These are phyloP conservation scores for Mercurialis annua DNA, from an alignment of 345 rosid species.

Conservation along the genomic window DNA sequence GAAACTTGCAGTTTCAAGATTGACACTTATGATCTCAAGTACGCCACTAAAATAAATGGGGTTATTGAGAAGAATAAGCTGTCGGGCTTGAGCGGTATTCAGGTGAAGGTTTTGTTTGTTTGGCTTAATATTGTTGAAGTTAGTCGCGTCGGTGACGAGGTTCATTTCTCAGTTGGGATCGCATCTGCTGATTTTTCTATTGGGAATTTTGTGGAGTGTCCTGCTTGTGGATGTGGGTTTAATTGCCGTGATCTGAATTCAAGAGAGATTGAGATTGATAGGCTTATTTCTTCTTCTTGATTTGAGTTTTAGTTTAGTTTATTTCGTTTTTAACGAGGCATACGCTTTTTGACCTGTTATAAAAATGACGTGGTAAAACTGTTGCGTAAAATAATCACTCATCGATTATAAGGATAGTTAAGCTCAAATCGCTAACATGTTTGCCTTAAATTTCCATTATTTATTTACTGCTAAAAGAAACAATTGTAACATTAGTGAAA, in stretches of 20 bases:
- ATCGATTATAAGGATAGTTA: too few species aligned
- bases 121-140: conserved; percentile 49
- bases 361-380: too few species aligned
- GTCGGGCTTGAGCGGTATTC: conserved; percentile 36
- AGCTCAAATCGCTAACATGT: too few species aligned
- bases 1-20: conserved; percentile 35
- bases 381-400: too few species aligned
- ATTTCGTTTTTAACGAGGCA: too few species aligned
- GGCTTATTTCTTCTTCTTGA: conserved; percentile 16
- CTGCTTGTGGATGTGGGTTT: conserved; percentile 37
- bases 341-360: too few species aligned
- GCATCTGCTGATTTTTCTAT: conserved; percentile 41
- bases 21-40: conserved; percentile 45
- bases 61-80: conserved; percentile 35
- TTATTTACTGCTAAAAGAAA: too few species aligned
- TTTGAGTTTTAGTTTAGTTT: background rate
- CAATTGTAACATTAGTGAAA: too few species aligned
- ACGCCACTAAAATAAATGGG: conserved; percentile 38
- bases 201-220: background rate
- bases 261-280: conserved; percentile 6
- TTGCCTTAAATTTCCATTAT: too few species aligned
- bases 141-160: conserved; percentile 33
- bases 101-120: conserved; percentile 38
- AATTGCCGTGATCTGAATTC: conserved; percentile 25
- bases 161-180: conserved; percentile 47